Evolutionary conservation across 768 basidiomycete species (phyloP).

Genomic region (Boletus barrowsii): DNA sequence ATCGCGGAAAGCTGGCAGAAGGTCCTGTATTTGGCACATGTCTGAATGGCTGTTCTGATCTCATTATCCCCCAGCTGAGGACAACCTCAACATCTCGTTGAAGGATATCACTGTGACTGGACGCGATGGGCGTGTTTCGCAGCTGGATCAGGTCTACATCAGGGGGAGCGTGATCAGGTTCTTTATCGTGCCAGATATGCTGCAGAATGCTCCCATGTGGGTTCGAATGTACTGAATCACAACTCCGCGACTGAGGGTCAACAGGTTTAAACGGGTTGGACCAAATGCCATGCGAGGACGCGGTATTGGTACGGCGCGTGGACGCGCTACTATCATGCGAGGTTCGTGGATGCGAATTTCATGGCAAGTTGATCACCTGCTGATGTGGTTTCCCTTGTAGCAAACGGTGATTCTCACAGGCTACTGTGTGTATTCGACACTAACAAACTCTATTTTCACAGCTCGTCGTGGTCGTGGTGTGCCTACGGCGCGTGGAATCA

Average conservation of each 20-base stretch:
- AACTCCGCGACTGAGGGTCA: constrained; percentile 8
- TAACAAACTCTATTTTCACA: constrained; percentile 30
- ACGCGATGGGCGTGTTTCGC: constrained; percentile 96
- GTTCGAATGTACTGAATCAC: constrained; percentile 28
- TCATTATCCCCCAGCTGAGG: constrained; percentile 70
- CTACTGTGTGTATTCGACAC: constrained; percentile 1
- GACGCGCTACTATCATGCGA: constrained; percentile 97
- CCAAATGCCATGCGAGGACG: constrained; percentile 98
- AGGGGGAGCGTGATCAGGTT: constrained; percentile 97
- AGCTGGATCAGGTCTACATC: constrained; percentile 98
- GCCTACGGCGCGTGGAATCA: constrained; percentile 72
- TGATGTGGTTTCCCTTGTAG: constrained; percentile 40
- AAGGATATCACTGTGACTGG: constrained; percentile 97
- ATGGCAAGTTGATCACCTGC: constrained; percentile 5
- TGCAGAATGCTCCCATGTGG: constrained; percentile 98
- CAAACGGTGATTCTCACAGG: constrained; percentile 59
- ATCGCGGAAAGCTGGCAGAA: constrained; percentile 95
- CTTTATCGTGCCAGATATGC: constrained; percentile 99
- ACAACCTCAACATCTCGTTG: constrained; percentile 94
- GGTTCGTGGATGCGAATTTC: constrained; percentile 50
- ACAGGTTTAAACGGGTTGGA: constrained; percentile 97
- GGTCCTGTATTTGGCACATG: constrained; percentile 41
- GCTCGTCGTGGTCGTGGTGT: constrained; percentile 88
- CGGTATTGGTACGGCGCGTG: constrained; percentile 98
- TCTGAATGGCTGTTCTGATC: constrained; percentile 17